Evolutionary conservation across 192 early-diverging fungal species (phyloP), one percentile per base, ranked within the genome.

Genomic region (Pilaira anomala): DNA sequence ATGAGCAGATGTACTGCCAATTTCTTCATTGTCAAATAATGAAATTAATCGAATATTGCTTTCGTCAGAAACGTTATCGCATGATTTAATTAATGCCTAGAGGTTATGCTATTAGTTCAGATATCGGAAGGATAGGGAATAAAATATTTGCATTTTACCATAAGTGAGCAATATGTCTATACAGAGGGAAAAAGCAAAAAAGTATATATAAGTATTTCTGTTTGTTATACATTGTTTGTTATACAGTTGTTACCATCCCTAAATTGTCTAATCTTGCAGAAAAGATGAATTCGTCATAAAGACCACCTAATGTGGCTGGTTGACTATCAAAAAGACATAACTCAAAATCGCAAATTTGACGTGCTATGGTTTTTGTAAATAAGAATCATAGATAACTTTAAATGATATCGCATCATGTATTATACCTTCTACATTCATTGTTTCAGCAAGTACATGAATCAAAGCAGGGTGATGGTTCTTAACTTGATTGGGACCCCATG

Each of bases 21-120:
- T 85, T 70, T 99, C 97, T 75, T 99, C 97, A 79, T 99, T 98
- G 74, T 99, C 97, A 70, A 99, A 99, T 44, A 98, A 81, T 12
- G 89, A 79, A 39, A 96, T 80, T 33, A 99, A 76, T 45, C 96
- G 88, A 69, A 97, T 85, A 50, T 88, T 82, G 41, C 83, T 62
- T 56, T 93, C 91, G 33, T 82, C 69, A 16, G 68, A 76, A 40
- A 92, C 40, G 25, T 73, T 67, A 14, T 76, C 70, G 51, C 77
- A 82, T 28, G 83, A 79, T 62, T 87, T 77, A 57, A 91, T 73
- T 13, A 70, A 44, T 12, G 62, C 44, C 68, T 70, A 59, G 14
- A 12, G n/a, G n/a, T n/a, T n/a, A n/a, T n/a, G n/a, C n/a, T n/a
- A n/a, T n/a, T n/a, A n/a, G n/a, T n/a, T n/a, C n/a, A n/a, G n/a